Conservation (phyloP, 2,329 filamentous ascomycete species). For the Colletotrichum chrysophilum region DNA sequence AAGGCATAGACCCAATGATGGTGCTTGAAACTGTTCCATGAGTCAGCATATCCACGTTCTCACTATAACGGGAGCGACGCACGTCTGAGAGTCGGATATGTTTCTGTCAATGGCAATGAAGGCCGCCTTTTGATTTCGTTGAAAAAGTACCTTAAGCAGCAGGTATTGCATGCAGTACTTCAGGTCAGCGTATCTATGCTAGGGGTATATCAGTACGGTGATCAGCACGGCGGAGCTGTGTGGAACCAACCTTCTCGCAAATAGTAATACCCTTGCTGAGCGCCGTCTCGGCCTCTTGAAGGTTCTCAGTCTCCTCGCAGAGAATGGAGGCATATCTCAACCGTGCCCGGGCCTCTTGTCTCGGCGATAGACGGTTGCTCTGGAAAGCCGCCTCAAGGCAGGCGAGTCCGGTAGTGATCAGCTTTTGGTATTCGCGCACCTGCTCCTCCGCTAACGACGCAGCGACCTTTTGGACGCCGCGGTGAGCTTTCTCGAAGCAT, state of each 20-base stretch:
- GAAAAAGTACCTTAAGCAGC: constrained; percentile 72
- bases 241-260: constrained; percentile 64
- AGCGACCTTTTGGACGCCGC: constrained; percentile 54
- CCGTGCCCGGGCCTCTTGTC: constrained; percentile 71
- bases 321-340: constrained; percentile 75
- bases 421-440: constrained; percentile 71
- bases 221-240: background rate
- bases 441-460: constrained; percentile 53
- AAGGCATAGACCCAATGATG: constrained; percentile 79
- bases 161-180: constrained; percentile 82
- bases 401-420: constrained; percentile 74
- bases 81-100: constrained; percentile 72
- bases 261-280: constrained; percentile 74
- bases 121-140: constrained; percentile 74
- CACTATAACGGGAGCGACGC: constrained; percentile 31
- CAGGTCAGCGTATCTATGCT: constrained; percentile 67
- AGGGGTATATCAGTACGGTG: constrained; percentile 17
- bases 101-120: constrained; percentile 74
- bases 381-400: constrained; percentile 75
- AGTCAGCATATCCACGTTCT: background rate
- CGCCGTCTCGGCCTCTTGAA: constrained; percentile 74
- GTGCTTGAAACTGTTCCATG: constrained; percentile 61
- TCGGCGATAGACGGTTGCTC: constrained; percentile 63
- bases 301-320: constrained; percentile 78
- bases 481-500: constrained; percentile 71